A percentile compares a stretch with the other conserved stretches of the same genome.
Evolutionary conservation across 2,329 filamentous ascomycete species (phyloP).

Genomic region (Aureobasidium subglaciale): DNA sequence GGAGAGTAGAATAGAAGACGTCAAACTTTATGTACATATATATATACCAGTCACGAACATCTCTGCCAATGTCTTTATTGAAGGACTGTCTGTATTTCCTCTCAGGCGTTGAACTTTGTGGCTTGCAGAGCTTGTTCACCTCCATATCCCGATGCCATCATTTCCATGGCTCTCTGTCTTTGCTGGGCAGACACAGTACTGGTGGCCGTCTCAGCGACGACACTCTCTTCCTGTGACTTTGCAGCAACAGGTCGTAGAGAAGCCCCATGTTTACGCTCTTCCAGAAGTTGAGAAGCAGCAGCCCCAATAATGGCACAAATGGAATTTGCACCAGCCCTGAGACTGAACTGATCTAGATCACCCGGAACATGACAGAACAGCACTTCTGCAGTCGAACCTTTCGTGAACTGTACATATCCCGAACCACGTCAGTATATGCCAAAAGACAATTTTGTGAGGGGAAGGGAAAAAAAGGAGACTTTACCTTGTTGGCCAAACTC

Average conservation of each 20-base stretch:
- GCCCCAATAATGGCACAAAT: conserved; percentile 14
- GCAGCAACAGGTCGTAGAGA: not conserved
- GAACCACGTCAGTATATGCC: too few species aligned
- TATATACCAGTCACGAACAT: too few species aligned
- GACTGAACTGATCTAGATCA: conserved; percentile 5
- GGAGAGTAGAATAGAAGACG: conserved; percentile 24
- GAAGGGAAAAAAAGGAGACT: not conserved
- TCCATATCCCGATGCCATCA: not conserved
- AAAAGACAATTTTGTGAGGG: too few species aligned
- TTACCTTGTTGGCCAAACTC: conserved; percentile 14
- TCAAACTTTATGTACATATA: not conserved
- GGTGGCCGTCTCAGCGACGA: not conserved
- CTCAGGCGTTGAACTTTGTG: not conserved
- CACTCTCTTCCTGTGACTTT: not conserved
- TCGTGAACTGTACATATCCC: not conserved
- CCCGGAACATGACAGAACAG: conserved; percentile 17
- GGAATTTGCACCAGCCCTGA: conserved; percentile 10
- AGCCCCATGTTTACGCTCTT: not conserved
- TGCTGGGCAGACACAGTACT: not conserved
- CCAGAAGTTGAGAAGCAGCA: not conserved
- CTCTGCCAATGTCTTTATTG: too few species aligned
- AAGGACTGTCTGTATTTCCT: too few species aligned
- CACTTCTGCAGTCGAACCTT: conserved; percentile 7
- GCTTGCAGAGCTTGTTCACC: not conserved
- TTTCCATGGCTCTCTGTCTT: not conserved